Conservation (phyloP, 345 rosid species). For the Pugionium cornutum region DNA sequence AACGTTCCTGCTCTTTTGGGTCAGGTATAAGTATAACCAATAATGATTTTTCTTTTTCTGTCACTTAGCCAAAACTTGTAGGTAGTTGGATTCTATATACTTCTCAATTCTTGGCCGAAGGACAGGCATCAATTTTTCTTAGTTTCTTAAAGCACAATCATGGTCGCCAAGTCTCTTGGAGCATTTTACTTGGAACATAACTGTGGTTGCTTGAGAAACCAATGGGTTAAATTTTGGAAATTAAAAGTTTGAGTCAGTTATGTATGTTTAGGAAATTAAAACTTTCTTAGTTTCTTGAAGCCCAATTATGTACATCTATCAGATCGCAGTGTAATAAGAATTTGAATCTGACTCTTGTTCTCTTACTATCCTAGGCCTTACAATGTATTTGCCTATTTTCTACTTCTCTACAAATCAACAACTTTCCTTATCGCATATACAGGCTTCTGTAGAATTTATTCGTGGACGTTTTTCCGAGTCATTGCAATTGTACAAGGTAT, state of each 20-base stretch:
- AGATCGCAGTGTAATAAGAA: constrained; percentile 3
- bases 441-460: constrained; percentile 94
- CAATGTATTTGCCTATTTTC: constrained; percentile 14
- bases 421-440: constrained; percentile 34
- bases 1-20: constrained; percentile 96
- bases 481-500: constrained; percentile 83
- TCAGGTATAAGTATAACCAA: constrained; percentile 56
- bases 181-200: neutral
- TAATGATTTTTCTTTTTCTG: neutral
- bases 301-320: neutral
- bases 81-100: constrained; percentile 1
- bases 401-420: constrained; percentile 17
- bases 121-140: neutral
- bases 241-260: neutral
- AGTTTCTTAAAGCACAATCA: neutral
- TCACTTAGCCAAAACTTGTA: neutral
- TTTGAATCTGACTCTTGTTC: neutral
- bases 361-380: constrained; percentile 17
- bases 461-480: constrained; percentile 82
- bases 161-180: constrained; percentile 10
- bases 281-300: constrained; percentile 8
- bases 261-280: neutral
- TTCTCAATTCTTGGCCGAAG: constrained; percentile 12
- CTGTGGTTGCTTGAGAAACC: constrained; percentile 11
- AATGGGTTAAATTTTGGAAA: neutral